Evolutionary conservation across 1,139 yeast genomes (phyloP).

Genomic region (Komagataea norvegica): DNA sequence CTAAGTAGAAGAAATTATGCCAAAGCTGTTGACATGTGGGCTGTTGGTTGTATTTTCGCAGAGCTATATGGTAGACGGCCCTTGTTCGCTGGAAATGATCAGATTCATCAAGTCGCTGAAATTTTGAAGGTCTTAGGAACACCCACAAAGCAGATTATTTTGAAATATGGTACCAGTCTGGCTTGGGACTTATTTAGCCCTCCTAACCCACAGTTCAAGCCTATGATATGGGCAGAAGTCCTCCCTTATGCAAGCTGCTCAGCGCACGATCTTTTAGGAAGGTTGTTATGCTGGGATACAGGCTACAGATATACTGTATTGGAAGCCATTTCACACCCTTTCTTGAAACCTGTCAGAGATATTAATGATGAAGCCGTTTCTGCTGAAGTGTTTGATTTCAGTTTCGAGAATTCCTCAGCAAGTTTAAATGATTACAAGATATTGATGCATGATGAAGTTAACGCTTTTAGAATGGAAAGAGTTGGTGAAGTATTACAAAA

Average conservation of each 20-base stretch:
- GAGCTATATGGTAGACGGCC: conserved; percentile 73
- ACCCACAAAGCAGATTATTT: conserved; percentile 43
- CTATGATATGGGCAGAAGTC: conserved; percentile 43
- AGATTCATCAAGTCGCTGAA: conserved; percentile 57
- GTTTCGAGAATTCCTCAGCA: conserved; percentile 44
- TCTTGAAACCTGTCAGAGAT: conserved; percentile 45
- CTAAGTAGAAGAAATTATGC: conserved; percentile 52
- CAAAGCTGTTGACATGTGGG: conserved; percentile 73
- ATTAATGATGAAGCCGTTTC: conserved; percentile 46
- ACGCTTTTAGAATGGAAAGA: conserved; percentile 31
- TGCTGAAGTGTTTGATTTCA: conserved; percentile 48
- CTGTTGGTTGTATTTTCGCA: conserved; percentile 74
- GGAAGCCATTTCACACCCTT: conserved; percentile 49
- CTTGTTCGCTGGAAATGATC: conserved; percentile 65
- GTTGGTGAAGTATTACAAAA: conserved; percentile 11
- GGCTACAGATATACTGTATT: conserved; percentile 42
- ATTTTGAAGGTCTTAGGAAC: conserved; percentile 61
- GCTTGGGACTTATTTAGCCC: conserved; percentile 40
- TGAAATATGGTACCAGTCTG: conserved; percentile 30
- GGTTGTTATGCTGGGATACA: conserved; percentile 61
- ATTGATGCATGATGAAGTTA: conserved; percentile 44
- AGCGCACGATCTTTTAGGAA: conserved; percentile 45
- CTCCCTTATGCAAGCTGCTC: conserved; percentile 54
- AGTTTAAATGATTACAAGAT: conserved; percentile 39
- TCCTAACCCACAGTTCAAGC: conserved; percentile 36